phyloP scores from a whole-genome alignment of 495 filamentous ascomycete species.

The Penicillium cinerascens region DNA sequence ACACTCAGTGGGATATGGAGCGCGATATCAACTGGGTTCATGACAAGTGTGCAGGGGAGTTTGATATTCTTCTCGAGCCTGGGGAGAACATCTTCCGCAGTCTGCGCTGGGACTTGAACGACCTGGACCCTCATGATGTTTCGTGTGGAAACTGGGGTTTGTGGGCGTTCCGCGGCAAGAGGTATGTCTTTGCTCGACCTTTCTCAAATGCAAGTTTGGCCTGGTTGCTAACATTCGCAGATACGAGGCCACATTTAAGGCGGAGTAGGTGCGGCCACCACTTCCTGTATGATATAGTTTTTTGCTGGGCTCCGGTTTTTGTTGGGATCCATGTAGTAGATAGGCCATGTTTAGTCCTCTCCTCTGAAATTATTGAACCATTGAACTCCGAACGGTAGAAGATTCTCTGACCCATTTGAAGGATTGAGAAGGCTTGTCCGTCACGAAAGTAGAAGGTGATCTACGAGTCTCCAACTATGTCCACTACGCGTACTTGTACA shows the following conservation, averaged over 20 bases:
- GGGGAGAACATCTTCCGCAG: conserved; percentile 94
- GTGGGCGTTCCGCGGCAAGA: conserved; percentile 96
- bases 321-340: conserved; percentile 10
- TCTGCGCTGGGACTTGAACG: conserved; percentile 94
- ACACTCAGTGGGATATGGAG: conserved; percentile 92
- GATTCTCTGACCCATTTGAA: no score
- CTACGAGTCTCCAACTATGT: neutral
- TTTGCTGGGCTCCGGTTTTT: neutral
- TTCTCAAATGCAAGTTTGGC: neutral
- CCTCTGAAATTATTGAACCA: neutral
- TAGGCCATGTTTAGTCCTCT: conserved; percentile 6
- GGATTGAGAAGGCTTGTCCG: neutral
- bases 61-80: conserved; percentile 86
- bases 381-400: neutral
- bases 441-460: neutral
- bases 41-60: conserved; percentile 78
- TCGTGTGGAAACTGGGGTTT: conserved; percentile 95
- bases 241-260: conserved; percentile 41
- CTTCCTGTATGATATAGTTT: conserved; percentile 25
- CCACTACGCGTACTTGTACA: neutral
- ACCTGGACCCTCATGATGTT: conserved; percentile 89
- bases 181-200: conserved; percentile 53
- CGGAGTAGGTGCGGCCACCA: conserved; percentile 5
- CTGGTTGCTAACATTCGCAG: conserved; percentile 19
- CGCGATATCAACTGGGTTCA: conserved; percentile 86